Evolutionary conservation across 495 filamentous ascomycete genomes (phyloP), one percentile per base, ranked within the genome.

Genomic region (Podospora pseudopauciseta): DNA sequence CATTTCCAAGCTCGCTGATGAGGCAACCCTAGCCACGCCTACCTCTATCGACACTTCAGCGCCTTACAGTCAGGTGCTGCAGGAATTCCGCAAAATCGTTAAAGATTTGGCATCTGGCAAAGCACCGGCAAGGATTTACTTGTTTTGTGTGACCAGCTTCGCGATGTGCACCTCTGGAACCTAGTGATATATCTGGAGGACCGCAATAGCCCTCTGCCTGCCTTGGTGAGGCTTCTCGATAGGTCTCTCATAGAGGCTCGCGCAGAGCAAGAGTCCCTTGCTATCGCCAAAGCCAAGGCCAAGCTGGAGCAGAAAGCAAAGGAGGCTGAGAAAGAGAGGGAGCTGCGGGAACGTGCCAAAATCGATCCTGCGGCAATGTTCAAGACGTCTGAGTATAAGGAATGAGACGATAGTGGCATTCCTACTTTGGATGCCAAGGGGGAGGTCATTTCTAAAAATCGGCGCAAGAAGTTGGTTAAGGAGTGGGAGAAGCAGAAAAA

Each of bases 401-500:
- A 81, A 30, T 94, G 91, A 91, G 90, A 93, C 74, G 86, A 83
- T 4, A 86, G 91, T n/a, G 91, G 91, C 13, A 67, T 94, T 49
- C 91, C 91, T 30, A 87, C 82, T 1, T 83, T 80, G 69, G 88
- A 91, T 73, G 77, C 77, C 16, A 81, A 82, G 23, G 91, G 91
- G 4, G 82, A 85, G 69, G 87, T 89, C 72, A 73, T 94, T 32
- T 81, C 88, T 44, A 94, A 93, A 81, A 88, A 82, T 65, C 81
- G 80, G 65, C 73, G 67, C 19, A 93, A 93, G 84, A 91, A 89
- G 83, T 72, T 93, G 34, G 84, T 75, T 74, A 94, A 93, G 79
- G 87, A 88, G 63, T 93, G 89, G 90, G 89, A 91, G 76, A 85
- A 78, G 68, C 91, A 93, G 83, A 92, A 87, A 81, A 91, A 88